Evolutionary conservation across 2,329 filamentous ascomycete genomes (phyloP), one percentile per base, ranked within the genome.

Genomic region (Talaromyces sp.): DNA sequence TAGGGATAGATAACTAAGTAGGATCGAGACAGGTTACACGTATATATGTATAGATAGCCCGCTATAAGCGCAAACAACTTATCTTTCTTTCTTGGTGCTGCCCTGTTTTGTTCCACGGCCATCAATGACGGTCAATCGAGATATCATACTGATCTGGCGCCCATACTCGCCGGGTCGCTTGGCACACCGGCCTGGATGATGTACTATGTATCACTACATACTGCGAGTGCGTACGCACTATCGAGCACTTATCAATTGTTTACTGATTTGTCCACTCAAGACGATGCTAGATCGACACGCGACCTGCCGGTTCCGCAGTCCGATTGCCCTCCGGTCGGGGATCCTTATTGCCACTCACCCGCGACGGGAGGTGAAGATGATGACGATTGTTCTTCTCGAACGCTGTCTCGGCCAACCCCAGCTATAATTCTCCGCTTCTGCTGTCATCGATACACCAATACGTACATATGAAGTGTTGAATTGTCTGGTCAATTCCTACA

Each of bases 281-380:
- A 37, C 35, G 9, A 19, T n/a, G 37, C 10, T 13, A 59, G 56
- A 59, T 59, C 60, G 33, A 62, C 60, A 41, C 27, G 54, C 62
- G 27, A 58, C 60, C 39, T 58, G 59, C 39, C 43, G 59, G 60
- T 62, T 45, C 58, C 64, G 48, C 59, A 50, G 52, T 65, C 64
- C 64, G 60, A 65, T 65, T 19, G 52, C 59, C 41, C 64, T 65
- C 64, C 64, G 64, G 56, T 35, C 31, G n/a, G 11, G 33, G 13
- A 22, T 16, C 35, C 13, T 45, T 63, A 43, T 63, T 59, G 56
- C 56, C 56, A 59, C 56, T 59, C 37, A 41, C 39, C 33, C 33
- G 11, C 16, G 8, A n/a, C 14, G 11, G 45, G 31, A 13, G 7
- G 31, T 33, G n/a, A 27, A 14, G 16, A 27, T 31, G 16, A 63